Percentiles rank a stretch among this genome's conserved stretches.
Conservation (phyloP, 1,284 basidiomycete genomes). For the Ganoderma lingzhi region DNA sequence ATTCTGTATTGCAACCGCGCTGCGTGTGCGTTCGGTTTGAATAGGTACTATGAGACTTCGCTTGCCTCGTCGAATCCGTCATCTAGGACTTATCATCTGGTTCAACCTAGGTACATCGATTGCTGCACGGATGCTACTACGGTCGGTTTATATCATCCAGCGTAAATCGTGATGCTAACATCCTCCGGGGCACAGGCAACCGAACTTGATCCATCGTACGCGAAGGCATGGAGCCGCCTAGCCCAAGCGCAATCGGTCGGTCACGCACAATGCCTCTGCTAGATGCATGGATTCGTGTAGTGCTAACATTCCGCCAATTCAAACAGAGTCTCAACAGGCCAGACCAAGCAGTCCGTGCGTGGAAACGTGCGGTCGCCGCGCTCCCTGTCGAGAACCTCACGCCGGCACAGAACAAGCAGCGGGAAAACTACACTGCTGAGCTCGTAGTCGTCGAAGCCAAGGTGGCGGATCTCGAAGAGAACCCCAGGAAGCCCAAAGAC, state of each 20-base stretch:
- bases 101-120: conserved; percentile 25
- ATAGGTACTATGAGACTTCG: conserved; percentile 25
- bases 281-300: neutral
- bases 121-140: conserved; percentile 26
- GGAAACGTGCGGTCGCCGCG: conserved; percentile 35
- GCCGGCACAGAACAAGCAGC: conserved; percentile 39
- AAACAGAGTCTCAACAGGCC: conserved; percentile 32
- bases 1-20: conserved; percentile 48
- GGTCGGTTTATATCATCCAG: conserved; percentile 10
- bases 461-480: conserved; percentile 6
- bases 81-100: neutral
- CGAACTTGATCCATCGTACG: conserved; percentile 41
- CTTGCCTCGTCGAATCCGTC: neutral
- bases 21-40: conserved; percentile 41
- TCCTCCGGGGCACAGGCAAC: conserved; percentile 39
- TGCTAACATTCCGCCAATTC: neutral
- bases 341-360: conserved; percentile 27
- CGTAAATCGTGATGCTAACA: neutral
- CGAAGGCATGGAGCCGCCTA: conserved; percentile 32
- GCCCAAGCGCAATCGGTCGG: conserved; percentile 6
- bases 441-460: conserved; percentile 24
- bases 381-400: conserved; percentile 36
- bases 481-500: conserved; percentile 1
- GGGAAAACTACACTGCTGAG: conserved; percentile 37
- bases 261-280: neutral